Evolutionary conservation across 305 asterid genomes (phyloP), one percentile per base, ranked within the genome.

Genomic region (Fraxinus floribunda): DNA sequence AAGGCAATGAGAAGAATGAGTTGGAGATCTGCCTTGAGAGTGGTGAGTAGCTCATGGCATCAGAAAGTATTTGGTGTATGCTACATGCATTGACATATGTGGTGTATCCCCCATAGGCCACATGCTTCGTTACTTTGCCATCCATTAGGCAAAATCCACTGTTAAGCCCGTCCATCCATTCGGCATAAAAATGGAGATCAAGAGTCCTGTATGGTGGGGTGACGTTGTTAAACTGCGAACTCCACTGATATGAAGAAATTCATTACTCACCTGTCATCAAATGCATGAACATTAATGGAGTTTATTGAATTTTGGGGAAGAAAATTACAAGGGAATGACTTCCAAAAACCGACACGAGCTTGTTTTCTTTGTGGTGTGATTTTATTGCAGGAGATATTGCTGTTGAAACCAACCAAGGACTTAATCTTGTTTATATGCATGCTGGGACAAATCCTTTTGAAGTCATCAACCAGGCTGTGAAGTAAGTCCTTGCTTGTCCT

Each of bases 361-460:
- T 83, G 76, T 86, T 83, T 85, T 84, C 75, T 68, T 85, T 64
- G 75, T 75, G 76, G 74, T 87, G 41, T 85, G 68, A 75, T 83
- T 87, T 80, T 78, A 70, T 81, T 89, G 91, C 93, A 95, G 99
- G 99, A 78, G 98, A 94, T 89, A 86, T 90, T 81, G 87, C 96
- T 76, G 95, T 95, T 78, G 92, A 90, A 83, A 95, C 99, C 79
- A 91, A 91, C 89, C 99, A 95, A 86, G 99, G 99, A 57, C 94
- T 89, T 82, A 80, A 91, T 89, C 93, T 94, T 81, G 94, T 94
- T 79, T 95, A 94, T 88, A 89, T 93, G 94, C 97, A 95, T 84
- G 94, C 98, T 71, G 99, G 99, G 76, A 86, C 92, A 11, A 94
- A 93, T 90, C 98, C 99, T 44, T 95, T 89, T 85, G 98, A 95